Evolutionary conservation across 1,139 yeast genomes (phyloP).

Genomic region (Geotrichum carabidarum): DNA sequence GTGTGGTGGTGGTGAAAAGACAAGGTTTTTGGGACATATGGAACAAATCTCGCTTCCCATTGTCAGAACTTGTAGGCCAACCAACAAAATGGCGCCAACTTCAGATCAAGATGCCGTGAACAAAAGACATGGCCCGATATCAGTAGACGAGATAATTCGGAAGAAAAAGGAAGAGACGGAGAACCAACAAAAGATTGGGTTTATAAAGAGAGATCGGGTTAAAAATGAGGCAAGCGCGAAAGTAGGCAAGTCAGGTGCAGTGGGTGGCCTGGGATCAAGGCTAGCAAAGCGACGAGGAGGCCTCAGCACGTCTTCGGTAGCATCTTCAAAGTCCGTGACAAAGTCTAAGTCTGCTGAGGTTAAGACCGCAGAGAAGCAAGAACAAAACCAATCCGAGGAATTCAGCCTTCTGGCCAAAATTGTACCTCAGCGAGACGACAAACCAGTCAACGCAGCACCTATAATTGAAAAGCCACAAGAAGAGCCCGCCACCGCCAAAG

Average conservation of each 20-base stretch:
- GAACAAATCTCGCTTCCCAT: background rate
- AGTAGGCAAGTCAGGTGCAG: background rate
- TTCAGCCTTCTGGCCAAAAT: background rate
- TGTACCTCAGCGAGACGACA: slow-evolving; percentile 1
- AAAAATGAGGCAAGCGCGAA: background rate
- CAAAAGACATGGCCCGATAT: slow-evolving; percentile 28
- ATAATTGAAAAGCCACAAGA: background rate
- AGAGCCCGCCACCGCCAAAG: background rate
- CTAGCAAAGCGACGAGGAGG: slow-evolving; percentile 10
- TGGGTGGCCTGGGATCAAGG: background rate
- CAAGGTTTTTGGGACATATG: slow-evolving; percentile 3
- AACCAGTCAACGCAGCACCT: background rate
- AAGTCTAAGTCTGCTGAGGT: background rate
- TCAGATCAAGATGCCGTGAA: background rate
- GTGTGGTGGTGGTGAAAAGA: slow-evolving; percentile 17
- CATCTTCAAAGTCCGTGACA: background rate
- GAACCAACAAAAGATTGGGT: slow-evolving; percentile 23
- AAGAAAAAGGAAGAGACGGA: slow-evolving; percentile 30
- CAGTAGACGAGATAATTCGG: slow-evolving; percentile 45
- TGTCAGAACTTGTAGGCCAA: background rate
- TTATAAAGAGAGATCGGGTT: slow-evolving; percentile 12
- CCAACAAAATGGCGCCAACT: slow-evolving; percentile 1
- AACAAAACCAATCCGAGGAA: background rate
- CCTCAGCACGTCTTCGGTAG: slow-evolving; percentile 6
- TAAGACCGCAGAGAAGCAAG: background rate